Evolutionary conservation across 257 asterid species (phyloP).

Genomic region (Nicotiana obtusifolia): DNA sequence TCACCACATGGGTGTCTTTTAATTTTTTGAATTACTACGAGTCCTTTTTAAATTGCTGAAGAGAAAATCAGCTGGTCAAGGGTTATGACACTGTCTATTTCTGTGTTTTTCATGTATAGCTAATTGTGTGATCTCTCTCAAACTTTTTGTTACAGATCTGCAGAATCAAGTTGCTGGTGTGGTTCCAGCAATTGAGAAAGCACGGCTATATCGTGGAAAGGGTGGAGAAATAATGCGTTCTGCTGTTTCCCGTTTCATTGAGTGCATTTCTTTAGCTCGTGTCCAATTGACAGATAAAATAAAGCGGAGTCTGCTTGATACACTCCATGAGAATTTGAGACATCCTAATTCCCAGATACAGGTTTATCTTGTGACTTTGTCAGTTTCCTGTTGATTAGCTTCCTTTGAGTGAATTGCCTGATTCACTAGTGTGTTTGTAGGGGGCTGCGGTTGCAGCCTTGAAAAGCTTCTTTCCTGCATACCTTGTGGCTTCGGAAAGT

Average conservation of each 20-base stretch:
- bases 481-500: constrained; percentile 39
- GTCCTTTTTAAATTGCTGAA: neutral
- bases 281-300: constrained; percentile 54
- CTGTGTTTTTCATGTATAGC: neutral
- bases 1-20: neutral
- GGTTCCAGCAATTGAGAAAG: constrained; percentile 96
- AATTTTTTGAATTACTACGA: neutral
- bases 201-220: constrained; percentile 94
- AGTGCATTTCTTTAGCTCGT: constrained; percentile 65
- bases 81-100: neutral
- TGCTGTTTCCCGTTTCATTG: constrained; percentile 90
- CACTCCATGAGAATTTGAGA: constrained; percentile 83
- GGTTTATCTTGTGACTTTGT: constrained; percentile 36
- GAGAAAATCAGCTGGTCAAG: neutral
- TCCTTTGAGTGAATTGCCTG: constrained; percentile 2
- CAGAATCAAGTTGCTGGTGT: constrained; percentile 65
- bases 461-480: constrained; percentile 51
- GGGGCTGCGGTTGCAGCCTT: constrained; percentile 78
- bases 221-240: constrained; percentile 99
- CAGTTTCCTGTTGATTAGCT: constrained; percentile 9
- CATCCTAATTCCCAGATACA: constrained; percentile 91
- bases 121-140: constrained; percentile 6
- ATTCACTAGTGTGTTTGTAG: constrained; percentile 34
- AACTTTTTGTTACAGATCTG: constrained; percentile 46
- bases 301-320: constrained; percentile 67